Evolutionary conservation across 805 yeast species (phyloP), one percentile per base, ranked within the genome.

Genomic region (Kodamaea laetipori): DNA sequence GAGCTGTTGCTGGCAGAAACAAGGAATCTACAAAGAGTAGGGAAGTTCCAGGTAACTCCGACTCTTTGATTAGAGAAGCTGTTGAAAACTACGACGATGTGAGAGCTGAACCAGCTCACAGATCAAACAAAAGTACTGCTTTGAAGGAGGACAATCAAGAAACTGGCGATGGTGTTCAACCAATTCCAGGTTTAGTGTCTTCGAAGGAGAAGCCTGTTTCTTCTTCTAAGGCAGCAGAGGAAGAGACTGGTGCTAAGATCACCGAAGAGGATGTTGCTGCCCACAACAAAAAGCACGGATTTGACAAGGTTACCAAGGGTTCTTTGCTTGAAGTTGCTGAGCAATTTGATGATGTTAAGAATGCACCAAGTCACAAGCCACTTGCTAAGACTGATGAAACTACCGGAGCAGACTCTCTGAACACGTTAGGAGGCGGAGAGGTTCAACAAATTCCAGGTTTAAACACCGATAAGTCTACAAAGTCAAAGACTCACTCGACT

Each of bases 271-370:
- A 54, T 12, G 54, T 61, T 23, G 56, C 52, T 12, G 55, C 57
- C 6, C 49, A 60, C 54, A 63, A 63, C 53, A 61, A 54, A 52
- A 49, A 60, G 50, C 61, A 54, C 31, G 62, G 63, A 5, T 43
- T 45, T 43, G 42, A 48, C 39, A 59, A 58, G 23, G 50, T 54
- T 34, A 25, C 19, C 27, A 16, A 27, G 28, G 47, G 58, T 23
- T 54, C 62, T 18, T 52, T 64, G 48, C 46, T 64, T 18, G 63
- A 63, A 30, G 52, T 55, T 13, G 68, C 67, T 13, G 64, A 56
- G 33, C 30, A 27, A n/a, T 45, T 47, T 24, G 55, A 56, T 3
- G 48, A 42, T 15, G 49, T 52, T 30, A 48, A 53, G 49, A 13
- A 48, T 6, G 28, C 50, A 11, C 39, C 49, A n/a, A 46, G 56